These are phyloP conservation scores for Clausena lansium DNA, from an alignment of 345 rosid species.

Conservation along the genomic window DNA sequence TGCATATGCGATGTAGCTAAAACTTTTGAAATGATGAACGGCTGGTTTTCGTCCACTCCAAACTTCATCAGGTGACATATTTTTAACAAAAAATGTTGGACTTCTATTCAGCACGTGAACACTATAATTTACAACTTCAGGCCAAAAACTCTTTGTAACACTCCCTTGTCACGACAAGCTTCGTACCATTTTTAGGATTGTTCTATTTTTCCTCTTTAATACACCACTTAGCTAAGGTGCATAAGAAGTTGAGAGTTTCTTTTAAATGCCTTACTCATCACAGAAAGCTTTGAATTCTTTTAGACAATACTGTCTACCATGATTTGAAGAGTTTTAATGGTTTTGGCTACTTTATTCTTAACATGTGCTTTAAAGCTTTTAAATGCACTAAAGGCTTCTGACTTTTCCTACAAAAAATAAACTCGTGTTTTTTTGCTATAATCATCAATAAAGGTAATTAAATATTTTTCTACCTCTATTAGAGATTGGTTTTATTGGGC, in stretches of 20 bases:
- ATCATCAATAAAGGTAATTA: too few relatives aligned
- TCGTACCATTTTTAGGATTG: not conserved
- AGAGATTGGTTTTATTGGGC: too few relatives aligned
- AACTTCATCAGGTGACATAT: not conserved
- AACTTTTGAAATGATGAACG: not conserved
- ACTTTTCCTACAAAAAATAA: too few relatives aligned
- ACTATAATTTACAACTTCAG: not conserved
- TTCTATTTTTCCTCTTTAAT: not conserved
- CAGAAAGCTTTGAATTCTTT: too few relatives aligned
- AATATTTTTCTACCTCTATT: too few relatives aligned
- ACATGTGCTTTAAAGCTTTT: not conserved
- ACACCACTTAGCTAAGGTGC: not conserved
- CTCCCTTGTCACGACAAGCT: not conserved
- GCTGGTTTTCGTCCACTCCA: not conserved
- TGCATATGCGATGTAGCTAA: not conserved
- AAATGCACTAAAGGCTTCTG: not conserved
- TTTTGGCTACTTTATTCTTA: too few relatives aligned
- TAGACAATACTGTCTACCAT: too few relatives aligned
- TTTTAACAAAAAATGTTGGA: not conserved
- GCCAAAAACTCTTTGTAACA: not conserved
- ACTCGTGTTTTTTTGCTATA: too few relatives aligned
- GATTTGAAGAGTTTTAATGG: too few relatives aligned
- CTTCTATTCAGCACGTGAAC: not conserved
- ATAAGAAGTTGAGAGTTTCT: not conserved
- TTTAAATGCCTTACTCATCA: too few relatives aligned